These are phyloP conservation scores for Crepidotus variabilis DNA, from an alignment of 768 basidiomycete genomes.

Conservation along the genomic window DNA sequence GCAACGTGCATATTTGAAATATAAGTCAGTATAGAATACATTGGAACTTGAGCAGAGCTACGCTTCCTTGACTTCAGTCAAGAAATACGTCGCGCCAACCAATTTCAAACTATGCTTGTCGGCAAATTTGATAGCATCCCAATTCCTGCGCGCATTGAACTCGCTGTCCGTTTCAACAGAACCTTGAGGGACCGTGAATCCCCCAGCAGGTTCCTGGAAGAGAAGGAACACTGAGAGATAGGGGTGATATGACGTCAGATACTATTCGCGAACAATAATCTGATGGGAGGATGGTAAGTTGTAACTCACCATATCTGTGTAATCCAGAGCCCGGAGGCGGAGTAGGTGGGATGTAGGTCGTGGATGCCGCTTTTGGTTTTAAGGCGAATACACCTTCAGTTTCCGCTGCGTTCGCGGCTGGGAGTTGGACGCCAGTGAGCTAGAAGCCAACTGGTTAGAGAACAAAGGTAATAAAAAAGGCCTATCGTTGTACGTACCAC, in stretches of 20 bases:
- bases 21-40: too few relatives aligned
- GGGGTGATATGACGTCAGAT: background rate
- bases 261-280: background rate
- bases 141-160: slow-evolving; percentile 44
- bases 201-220: slow-evolving; percentile 50
- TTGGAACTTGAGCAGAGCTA: too few relatives aligned
- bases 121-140: slow-evolving; percentile 55
- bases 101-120: slow-evolving; percentile 47
- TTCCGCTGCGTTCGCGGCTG: slow-evolving; percentile 18
- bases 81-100: slow-evolving; percentile 57
- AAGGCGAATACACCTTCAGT: slow-evolving; percentile 31
- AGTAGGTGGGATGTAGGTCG: slow-evolving; percentile 55
- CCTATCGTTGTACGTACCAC: slow-evolving; percentile 31
- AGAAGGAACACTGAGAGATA: slow-evolving; percentile 43
- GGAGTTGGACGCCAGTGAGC: slow-evolving; percentile 34
- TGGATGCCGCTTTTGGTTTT: slow-evolving; percentile 42
- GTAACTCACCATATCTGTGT: slow-evolving; percentile 52
- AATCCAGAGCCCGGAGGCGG: slow-evolving; percentile 50
- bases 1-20: too few relatives aligned
- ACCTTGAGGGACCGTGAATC: slow-evolving; percentile 36
- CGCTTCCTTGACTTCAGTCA: slow-evolving; percentile 26
- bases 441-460: slow-evolving; percentile 6
- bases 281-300: background rate
- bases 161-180: slow-evolving; percentile 43
- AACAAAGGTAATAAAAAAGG: background rate